A percentile compares a stretch with the other conserved stretches of the same genome.
Conservation (phyloP, 2,329 filamentous ascomycete species). For the Ophiobolus disseminans region DNA sequence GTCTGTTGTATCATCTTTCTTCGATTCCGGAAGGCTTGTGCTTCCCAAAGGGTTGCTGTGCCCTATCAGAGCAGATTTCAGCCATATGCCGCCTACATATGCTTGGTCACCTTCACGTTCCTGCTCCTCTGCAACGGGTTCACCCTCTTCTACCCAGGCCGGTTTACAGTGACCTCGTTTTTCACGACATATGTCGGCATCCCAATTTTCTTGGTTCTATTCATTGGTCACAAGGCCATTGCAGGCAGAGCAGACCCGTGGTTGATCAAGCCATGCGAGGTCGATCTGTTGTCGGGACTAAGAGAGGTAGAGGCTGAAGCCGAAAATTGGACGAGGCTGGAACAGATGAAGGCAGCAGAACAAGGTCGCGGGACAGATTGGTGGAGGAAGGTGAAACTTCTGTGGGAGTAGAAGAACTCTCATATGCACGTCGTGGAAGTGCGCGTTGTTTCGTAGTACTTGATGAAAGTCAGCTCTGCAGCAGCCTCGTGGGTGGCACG, state of each 20-base stretch:
- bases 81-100: slow-evolving; percentile 69
- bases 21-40: slow-evolving; percentile 35
- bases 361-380: neutral
- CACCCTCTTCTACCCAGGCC: slow-evolving; percentile 66
- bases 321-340: slow-evolving; percentile 4
- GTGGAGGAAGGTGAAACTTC: slow-evolving; percentile 3
- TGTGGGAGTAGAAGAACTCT: neutral
- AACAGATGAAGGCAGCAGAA: neutral
- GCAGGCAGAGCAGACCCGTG: slow-evolving; percentile 54
- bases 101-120: slow-evolving; percentile 63
- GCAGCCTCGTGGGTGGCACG: neutral
- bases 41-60: slow-evolving; percentile 45
- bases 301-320: slow-evolving; percentile 6
- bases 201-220: slow-evolving; percentile 21
- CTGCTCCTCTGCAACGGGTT: slow-evolving; percentile 77
- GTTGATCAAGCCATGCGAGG: slow-evolving; percentile 53
- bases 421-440: neutral
- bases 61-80: slow-evolving; percentile 62
- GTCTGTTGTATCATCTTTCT: slow-evolving; percentile 35
- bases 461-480: neutral
- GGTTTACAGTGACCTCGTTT: slow-evolving; percentile 69
- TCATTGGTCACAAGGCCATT: slow-evolving; percentile 19
- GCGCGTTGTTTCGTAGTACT: neutral
- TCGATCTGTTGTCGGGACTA: slow-evolving; percentile 57
- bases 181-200: slow-evolving; percentile 65